Base-by-base conservation (phyloP, 1,284 basidiomycete genomes). In the Malassezia japonica region DNA sequence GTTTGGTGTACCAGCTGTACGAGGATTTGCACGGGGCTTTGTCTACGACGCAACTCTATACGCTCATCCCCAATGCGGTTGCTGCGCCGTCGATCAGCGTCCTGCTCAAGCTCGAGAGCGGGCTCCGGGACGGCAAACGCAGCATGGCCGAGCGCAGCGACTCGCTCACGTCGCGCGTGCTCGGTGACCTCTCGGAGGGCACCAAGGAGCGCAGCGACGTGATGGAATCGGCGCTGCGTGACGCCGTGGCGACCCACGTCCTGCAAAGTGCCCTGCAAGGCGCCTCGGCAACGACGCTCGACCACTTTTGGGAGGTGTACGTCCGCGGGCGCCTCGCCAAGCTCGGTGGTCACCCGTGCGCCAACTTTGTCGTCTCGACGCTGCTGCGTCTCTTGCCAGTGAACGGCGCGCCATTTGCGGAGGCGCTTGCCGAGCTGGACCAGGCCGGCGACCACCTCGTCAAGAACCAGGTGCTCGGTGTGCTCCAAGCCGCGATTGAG, bases 341-440 rank as follows among this genome's bases (percentile, higher is more conserved):
- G 32, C 61, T 72, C 2, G 66, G 64, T 36, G 50, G 57, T 5
- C 70, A 72, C 41, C 68, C 68, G 1, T 57, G 63, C 15, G 70
- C 64, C 13, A 71, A 71, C 41, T 67, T 61, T 46, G 62, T 72
- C 15, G 61, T 68, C 12, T 54, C 65, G 3, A 42, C 55, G 0
- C 28, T 56, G 10, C n/a, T 65, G 16, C 47, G 55, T 1, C 38
- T 60, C 4, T 55, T 70, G 8, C 18, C 29, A 1, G 15, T 37
- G 0, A n/a, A 32, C 6, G 20, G 21, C n/a, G 31, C 7, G 3
- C 46, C 38, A 1, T 29, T 48, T 33, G 10, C n/a, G 1, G 16
- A 20, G 10, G 32, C 50, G 13, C n/a, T 49, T 12, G 37, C 50
- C 16, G 46, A 48, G 38, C 49, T 56, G 6, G 16, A 31, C 7